Base-by-base conservation (phyloP, 2,329 filamentous ascomycete species). In the Metarhizium anisopliae region DNA sequence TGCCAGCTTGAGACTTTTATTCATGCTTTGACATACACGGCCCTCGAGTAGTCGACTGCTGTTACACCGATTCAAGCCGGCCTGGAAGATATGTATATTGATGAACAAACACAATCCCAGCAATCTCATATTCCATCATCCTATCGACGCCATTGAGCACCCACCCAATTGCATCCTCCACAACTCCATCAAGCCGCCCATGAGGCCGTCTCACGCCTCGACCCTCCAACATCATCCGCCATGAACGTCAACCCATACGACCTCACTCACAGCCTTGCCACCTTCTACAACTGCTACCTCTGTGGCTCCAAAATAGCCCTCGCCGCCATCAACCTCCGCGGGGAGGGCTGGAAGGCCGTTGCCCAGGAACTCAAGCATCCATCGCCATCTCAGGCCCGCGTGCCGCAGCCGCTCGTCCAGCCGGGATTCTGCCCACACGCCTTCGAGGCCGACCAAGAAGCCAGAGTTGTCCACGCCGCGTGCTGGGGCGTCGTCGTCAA, bases 301-400 rank as follows among this genome's bases (percentile, higher is more conserved):
- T 58, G 57, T 50, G 52, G 55, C 25, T 55, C 57, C 6, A 29
- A 54, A 32, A 56, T 56, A 18, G 52, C 52, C 14, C 55, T 53
- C 50, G 50, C 25, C 6, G 55, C 53, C 47, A 29, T 54, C 35
- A 35, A 52, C 38, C 52, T 20, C 20, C 20, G 8, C 11, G 25
- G 55, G 50, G 55, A 58, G 50, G 32, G 49, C 20, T 58, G 57
- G 57, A 58, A 58, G 16, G 52, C 57, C 2, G 36, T 50, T 4
- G 55, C n/a, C 16, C 57, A 56, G 42, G 35, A 52, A 13, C 32
- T 58, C 18, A 47, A 52, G 50, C 52, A 56, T 20, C 43, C 50
- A 18, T 14, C 52, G 36, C 56, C 55, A 32, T 36, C 56, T 6
- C 4, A n/a, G 7, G 30, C 50, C 18, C 54, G 30, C 38, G 47